A percentile compares a stretch with the other conserved stretches of the same genome.
Evolutionary conservation across 805 yeast species (phyloP).

Genomic region (Debaryomyces maramus): DNA sequence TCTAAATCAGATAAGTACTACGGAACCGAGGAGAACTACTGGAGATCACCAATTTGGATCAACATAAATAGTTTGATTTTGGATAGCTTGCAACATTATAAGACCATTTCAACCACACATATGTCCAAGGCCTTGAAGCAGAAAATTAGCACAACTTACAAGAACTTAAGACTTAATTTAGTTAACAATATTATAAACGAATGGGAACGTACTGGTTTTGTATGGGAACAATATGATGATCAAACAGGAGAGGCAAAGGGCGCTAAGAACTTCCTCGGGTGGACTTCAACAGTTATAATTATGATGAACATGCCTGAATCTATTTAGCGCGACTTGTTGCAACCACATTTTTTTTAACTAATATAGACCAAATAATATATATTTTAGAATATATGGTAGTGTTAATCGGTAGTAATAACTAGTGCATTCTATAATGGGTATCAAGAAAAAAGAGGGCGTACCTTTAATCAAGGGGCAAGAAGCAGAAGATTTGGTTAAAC

Average conservation of each 20-base stretch:
- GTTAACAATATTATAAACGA: slow-evolving; percentile 67
- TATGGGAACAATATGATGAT: slow-evolving; percentile 90
- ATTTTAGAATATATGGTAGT: neutral
- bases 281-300: slow-evolving; percentile 81
- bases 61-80: slow-evolving; percentile 83
- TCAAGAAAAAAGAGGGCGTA: slow-evolving; percentile 1
- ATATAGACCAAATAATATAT: neutral
- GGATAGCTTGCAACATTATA: slow-evolving; percentile 65
- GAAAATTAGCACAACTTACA: slow-evolving; percentile 44
- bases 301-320: slow-evolving; percentile 81
- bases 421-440: slow-evolving; percentile 2
- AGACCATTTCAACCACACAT: slow-evolving; percentile 23
- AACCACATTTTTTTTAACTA: neutral
- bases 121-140: slow-evolving; percentile 40
- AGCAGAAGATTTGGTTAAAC: slow-evolving; percentile 33
- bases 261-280: slow-evolving; percentile 88
- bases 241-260: slow-evolving; percentile 73
- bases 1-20: slow-evolving; percentile 65
- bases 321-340: slow-evolving; percentile 10
- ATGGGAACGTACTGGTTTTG: slow-evolving; percentile 75
- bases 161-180: slow-evolving; percentile 60
- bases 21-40: slow-evolving; percentile 84
- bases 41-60: slow-evolving; percentile 95
- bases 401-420: too few relatives aligned
- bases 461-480: slow-evolving; percentile 7